These are phyloP conservation scores for Iris macrosiphon DNA, from an alignment of 106 monocot genomes.

Conservation along the genomic window DNA sequence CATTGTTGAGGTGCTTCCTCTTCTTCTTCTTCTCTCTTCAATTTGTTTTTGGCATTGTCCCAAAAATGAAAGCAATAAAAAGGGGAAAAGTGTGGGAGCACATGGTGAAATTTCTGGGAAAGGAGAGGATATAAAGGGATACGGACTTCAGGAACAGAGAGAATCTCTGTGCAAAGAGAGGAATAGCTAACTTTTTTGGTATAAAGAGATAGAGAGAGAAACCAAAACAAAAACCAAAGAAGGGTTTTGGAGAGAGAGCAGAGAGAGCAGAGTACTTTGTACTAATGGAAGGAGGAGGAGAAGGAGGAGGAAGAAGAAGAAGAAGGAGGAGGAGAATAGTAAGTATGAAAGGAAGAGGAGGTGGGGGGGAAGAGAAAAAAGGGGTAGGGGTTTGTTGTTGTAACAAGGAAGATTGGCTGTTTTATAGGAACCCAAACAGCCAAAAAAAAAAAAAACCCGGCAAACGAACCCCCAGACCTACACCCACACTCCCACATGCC, in stretches of 20 bases:
- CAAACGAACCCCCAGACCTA: no score
- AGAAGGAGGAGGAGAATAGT: not conserved
- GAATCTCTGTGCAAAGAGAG: conserved; percentile 7
- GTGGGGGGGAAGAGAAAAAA: not conserved
- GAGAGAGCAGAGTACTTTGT: not conserved
- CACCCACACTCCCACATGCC: no score
- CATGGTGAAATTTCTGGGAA: conserved; percentile 17
- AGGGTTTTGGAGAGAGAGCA: not conserved
- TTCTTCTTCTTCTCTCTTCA: conserved; percentile 3
- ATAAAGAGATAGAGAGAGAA: conserved; percentile 10
- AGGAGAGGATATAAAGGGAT: conserved; percentile 4
- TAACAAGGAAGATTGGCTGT: not conserved
- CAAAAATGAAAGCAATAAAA: no score
- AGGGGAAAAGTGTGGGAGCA: conserved; percentile 2
- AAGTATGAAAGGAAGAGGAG: not conserved
- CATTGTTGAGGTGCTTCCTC: not conserved
- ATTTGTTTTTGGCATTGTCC: not conserved
- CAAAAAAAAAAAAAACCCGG: not conserved
- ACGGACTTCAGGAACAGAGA: conserved; percentile 1
- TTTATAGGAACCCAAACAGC: conserved; percentile 5
- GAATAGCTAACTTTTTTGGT: not conserved
- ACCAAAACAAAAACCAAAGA: not conserved
- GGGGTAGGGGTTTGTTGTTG: not conserved
- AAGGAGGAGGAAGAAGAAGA: not conserved
- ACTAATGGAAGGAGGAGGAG: not conserved